A percentile compares a stretch with the other conserved stretches of the same genome.
Conservation (phyloP, 1,139 yeast species). For the Zygosaccharomyces sapae region DNA sequence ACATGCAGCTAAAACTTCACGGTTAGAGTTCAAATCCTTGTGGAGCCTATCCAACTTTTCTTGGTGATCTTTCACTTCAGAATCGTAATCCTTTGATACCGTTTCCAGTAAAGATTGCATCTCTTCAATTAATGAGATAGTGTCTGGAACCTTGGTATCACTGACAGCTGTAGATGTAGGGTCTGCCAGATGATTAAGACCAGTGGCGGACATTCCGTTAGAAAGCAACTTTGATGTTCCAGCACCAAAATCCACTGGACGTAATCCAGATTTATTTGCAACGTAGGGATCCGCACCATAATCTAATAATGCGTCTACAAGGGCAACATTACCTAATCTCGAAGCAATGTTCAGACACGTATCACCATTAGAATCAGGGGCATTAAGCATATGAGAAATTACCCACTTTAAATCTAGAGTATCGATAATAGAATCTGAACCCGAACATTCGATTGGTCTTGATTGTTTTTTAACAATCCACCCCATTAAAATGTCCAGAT, state of each 20-base stretch:
- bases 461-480: conserved; percentile 58
- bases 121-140: conserved; percentile 27
- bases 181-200: conserved; percentile 6
- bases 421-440: conserved; percentile 41
- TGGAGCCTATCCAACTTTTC: conserved; percentile 28
- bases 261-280: conserved; percentile 77
- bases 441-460: conserved; percentile 18
- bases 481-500: conserved; percentile 70
- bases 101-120: conserved; percentile 27
- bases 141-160: conserved; percentile 22
- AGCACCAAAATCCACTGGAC: conserved; percentile 79
- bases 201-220: conserved; percentile 10
- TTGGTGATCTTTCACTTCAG: conserved; percentile 29
- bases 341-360: conserved; percentile 89
- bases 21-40: conserved; percentile 25
- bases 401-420: conserved; percentile 53
- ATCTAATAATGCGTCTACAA: conserved; percentile 74
- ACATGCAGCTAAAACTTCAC: conserved; percentile 27
- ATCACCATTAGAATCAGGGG: conserved; percentile 81
- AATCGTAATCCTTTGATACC: conserved; percentile 32
- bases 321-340: conserved; percentile 75
- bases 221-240: conserved; percentile 23
- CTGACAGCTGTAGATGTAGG: conserved; percentile 6
- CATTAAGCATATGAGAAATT: conserved; percentile 62
- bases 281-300: conserved; percentile 80